These are phyloP conservation scores for Silene uniflora DNA, from an alignment of 148 eudicot genomes.

Conservation along the genomic window DNA sequence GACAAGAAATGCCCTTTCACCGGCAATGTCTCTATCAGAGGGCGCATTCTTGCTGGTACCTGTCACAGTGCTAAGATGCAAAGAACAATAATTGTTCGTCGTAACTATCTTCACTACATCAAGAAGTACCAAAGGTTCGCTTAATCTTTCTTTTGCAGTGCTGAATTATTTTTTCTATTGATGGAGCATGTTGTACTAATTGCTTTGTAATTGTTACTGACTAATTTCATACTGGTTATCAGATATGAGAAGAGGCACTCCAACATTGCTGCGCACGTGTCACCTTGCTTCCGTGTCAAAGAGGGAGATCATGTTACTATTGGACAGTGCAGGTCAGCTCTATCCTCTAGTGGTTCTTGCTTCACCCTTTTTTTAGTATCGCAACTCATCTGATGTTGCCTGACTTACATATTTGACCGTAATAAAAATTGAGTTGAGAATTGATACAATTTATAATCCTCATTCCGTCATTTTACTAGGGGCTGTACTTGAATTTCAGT, in stretches of 20 bases:
- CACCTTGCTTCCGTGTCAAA: slow-evolving; percentile 61
- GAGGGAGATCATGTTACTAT: slow-evolving; percentile 60
- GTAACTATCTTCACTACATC: slow-evolving; percentile 70
- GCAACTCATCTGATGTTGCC: too few relatives aligned
- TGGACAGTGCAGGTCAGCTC: slow-evolving; percentile 54
- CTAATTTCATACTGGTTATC: background rate
- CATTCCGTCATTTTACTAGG: too few relatives aligned
- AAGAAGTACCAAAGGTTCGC: slow-evolving; percentile 68
- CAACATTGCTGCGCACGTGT: slow-evolving; percentile 52
- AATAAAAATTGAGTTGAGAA: too few relatives aligned
- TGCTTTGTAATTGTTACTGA: background rate
- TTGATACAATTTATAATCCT: too few relatives aligned
- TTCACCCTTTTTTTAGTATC: too few relatives aligned
- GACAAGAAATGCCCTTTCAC: slow-evolving; percentile 91
- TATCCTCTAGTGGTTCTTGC: background rate
- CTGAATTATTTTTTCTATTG: background rate
- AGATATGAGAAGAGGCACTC: slow-evolving; percentile 67
- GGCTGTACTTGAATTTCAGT: too few relatives aligned
- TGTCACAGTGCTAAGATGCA: slow-evolving; percentile 90
- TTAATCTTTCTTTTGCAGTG: background rate
- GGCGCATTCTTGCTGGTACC: slow-evolving; percentile 73
- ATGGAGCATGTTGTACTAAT: background rate
- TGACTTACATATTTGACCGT: too few relatives aligned
- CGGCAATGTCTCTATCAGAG: slow-evolving; percentile 68
- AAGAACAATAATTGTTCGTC: slow-evolving; percentile 67